Percentiles rank a stretch among this genome's conserved stretches.
Evolutionary conservation across 1,139 yeast species (phyloP).

Genomic region (Debaryomyces subglobosus): DNA sequence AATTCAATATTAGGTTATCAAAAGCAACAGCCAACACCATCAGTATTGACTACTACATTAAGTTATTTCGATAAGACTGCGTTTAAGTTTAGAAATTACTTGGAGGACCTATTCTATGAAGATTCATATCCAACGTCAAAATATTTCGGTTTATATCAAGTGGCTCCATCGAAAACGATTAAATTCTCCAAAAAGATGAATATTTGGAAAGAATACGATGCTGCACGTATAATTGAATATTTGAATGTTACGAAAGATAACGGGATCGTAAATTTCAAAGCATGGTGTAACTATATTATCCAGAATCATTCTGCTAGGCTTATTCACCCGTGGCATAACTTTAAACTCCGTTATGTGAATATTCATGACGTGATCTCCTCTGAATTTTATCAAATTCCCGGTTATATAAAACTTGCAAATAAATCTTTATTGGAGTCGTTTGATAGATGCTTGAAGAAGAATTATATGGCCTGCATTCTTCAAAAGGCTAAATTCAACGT

Average conservation of each 20-base stretch:
- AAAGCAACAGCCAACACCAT: neutral
- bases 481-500: slow-evolving; percentile 2
- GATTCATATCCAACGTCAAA: slow-evolving; percentile 3
- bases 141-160: slow-evolving; percentile 7
- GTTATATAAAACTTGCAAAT: neutral
- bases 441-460: neutral
- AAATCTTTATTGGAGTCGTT: neutral
- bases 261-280: neutral
- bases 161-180: slow-evolving; percentile 1
- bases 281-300: neutral
- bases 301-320: neutral
- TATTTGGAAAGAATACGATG: neutral
- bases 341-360: neutral
- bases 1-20: neutral
- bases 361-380: neutral
- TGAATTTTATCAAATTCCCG: neutral
- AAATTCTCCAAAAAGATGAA: neutral
- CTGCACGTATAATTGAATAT: neutral
- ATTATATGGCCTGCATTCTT: neutral
- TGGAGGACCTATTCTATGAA: slow-evolving; percentile 11
- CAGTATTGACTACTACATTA: neutral
- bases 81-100: neutral
- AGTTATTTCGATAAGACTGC: neutral
- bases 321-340: neutral
- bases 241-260: neutral